phyloP scores from a whole-genome alignment of 2,329 filamentous ascomycete species.

The Aspergillus nomiae region DNA sequence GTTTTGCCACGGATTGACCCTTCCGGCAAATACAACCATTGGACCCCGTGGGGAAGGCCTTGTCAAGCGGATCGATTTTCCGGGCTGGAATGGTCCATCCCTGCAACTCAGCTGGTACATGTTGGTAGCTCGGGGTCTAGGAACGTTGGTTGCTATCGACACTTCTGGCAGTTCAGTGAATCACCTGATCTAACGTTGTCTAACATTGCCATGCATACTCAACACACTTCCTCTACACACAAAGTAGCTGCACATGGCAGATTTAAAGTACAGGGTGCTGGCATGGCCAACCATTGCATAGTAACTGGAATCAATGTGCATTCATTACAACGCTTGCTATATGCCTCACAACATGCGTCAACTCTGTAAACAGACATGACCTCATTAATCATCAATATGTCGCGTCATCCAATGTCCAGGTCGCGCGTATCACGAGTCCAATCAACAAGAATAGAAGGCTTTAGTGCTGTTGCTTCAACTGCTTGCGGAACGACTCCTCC shows the following conservation, averaged over 20 bases:
- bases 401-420: not conserved
- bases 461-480: slow-evolving; percentile 30
- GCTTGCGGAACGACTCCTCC: slow-evolving; percentile 55
- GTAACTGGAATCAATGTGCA: not conserved
- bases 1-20: not conserved
- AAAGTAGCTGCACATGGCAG: not conserved
- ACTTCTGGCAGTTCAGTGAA: not conserved
- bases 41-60: not conserved
- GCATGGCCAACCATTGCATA: not conserved
- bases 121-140: no score
- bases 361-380: not conserved
- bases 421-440: no score
- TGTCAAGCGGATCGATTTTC: not conserved
- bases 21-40: not conserved
- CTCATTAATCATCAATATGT: not conserved
- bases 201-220: no score
- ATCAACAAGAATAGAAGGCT: not conserved
- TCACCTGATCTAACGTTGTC: not conserved
- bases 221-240: not conserved
- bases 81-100: not conserved
- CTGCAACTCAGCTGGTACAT: not conserved
- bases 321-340: not conserved
- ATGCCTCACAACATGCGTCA: not conserved
- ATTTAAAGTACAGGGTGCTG: not conserved
- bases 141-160: not conserved